These are phyloP conservation scores for Aristolochia fimbriata DNA, from an alignment of 164 flowering plant genomes.

Conservation along the genomic window DNA sequence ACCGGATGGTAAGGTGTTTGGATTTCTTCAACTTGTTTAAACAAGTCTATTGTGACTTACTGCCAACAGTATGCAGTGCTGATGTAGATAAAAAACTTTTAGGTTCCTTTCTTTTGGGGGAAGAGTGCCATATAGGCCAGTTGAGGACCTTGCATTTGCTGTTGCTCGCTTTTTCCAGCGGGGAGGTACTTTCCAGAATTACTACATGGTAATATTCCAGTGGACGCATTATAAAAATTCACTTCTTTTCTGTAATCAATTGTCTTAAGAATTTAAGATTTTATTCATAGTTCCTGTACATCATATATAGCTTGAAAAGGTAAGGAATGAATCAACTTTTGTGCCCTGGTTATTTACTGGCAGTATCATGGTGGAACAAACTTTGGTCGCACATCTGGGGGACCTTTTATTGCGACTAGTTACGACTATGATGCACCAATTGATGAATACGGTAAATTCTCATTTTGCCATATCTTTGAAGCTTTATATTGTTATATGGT, in stretches of 20 bases:
- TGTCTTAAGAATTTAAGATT: no score
- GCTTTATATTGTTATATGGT: no score
- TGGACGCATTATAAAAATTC: no score
- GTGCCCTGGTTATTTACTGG: neutral
- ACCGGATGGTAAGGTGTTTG: conserved; percentile 70
- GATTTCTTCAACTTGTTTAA: neutral
- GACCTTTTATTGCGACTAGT: conserved; percentile 84
- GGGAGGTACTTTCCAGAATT: conserved; percentile 93
- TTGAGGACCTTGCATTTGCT: conserved; percentile 89
- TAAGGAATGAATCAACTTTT: neutral
- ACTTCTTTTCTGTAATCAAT: no score
- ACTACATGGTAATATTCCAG: conserved; percentile 66
- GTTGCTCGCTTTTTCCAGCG: conserved; percentile 86
- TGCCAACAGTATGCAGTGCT: no score
- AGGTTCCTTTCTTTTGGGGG: conserved; percentile 90
- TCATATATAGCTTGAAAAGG: neutral
- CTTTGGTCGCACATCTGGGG: conserved; percentile 86
- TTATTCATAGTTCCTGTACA: no score
- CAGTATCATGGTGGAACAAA: conserved; percentile 99
- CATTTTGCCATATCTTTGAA: no score
- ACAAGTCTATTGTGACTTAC: no score
- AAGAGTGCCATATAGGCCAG: conserved; percentile 73
- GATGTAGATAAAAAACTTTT: neutral
- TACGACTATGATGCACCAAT: conserved; percentile 99
- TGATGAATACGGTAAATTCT: conserved; percentile 82